Evolutionary conservation across 768 basidiomycete species (phyloP), one percentile per base, ranked within the genome.

Genomic region (Trametes gibbosa): DNA sequence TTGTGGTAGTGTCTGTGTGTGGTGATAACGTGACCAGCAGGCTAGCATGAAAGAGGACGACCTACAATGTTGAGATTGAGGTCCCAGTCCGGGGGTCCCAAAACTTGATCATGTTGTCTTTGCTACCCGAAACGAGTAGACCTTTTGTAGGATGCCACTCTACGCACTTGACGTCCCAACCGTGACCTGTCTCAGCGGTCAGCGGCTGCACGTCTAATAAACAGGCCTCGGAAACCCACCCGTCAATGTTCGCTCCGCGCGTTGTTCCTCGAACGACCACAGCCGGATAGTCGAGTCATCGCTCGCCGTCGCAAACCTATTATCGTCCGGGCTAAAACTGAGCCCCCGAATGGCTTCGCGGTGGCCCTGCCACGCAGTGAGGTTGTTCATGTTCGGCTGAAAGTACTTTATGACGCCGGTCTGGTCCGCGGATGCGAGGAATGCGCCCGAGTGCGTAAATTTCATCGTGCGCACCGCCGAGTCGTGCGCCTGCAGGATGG

Each of bases 61-160:
- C 88, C 60, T 70, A 95, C 95, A 98, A 75, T 0, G 95, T 97
- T 5, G 93, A 92, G 7, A 99, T 81, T 10, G 87, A 85, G 0
- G 91, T 95, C 35, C 90, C 92, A 10, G 92, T 93, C 37, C 97
- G 81, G 21, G 97, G 97, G 72, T 99, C 97, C 97, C 97, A 99
- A 75, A 99, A 99, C 68, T 98, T 98, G 74, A 98, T 93, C 66
- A 93, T 84, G 72, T 98, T 97, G 74, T 99, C 97, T 74, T 98
- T 98, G 66, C 92, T 93, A 24, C 97, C 97, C 3, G 92, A 95
- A 5, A 91, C 94, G 21, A 99, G 81, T 9, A 99, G 78, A 10
- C 96, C 96, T 74, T 98, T 98, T 0, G 90, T 92, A 5, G 95
- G 94, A 75, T 99, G 97, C 97, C 97, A 99, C 76, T 98, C 90